Evolutionary conservation across 2,329 filamentous ascomycete genomes (phyloP).

Genomic region (Xylogone sp.): DNA sequence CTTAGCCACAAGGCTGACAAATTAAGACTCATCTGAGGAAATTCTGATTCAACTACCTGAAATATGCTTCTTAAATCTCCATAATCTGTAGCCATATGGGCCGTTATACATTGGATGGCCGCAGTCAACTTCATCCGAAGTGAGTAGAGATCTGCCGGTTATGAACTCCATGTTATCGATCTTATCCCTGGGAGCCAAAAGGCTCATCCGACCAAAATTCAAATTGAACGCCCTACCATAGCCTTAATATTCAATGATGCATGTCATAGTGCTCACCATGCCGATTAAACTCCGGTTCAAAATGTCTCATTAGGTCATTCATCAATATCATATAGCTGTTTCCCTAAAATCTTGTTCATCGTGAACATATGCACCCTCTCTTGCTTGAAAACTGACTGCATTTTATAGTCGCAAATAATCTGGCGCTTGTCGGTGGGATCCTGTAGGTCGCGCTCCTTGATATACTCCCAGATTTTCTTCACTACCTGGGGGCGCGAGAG

Average conservation of each 20-base stretch:
- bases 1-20: neutral
- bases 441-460: constrained; percentile 83
- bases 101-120: neutral
- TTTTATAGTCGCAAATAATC: constrained; percentile 85
- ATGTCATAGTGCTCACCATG: neutral
- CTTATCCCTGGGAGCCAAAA: neutral
- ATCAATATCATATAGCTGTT: constrained; percentile 82
- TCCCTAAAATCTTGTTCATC: constrained; percentile 95
- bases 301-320: constrained; percentile 38
- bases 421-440: constrained; percentile 89
- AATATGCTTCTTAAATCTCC: neutral
- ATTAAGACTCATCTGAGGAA: neutral
- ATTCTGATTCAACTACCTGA: neutral
- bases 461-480: constrained; percentile 94
- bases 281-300: neutral
- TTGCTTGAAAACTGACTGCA: constrained; percentile 90
- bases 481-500: constrained; percentile 93
- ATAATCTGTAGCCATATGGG: neutral
- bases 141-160: neutral
- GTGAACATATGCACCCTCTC: constrained; percentile 96
- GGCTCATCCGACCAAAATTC: neutral
- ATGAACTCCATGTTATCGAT: neutral
- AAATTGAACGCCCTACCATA: neutral
- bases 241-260: neutral
- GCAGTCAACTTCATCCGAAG: neutral